phyloP scores from a whole-genome alignment of 305 asterid genomes.

The Fraxinus dipetala region DNA sequence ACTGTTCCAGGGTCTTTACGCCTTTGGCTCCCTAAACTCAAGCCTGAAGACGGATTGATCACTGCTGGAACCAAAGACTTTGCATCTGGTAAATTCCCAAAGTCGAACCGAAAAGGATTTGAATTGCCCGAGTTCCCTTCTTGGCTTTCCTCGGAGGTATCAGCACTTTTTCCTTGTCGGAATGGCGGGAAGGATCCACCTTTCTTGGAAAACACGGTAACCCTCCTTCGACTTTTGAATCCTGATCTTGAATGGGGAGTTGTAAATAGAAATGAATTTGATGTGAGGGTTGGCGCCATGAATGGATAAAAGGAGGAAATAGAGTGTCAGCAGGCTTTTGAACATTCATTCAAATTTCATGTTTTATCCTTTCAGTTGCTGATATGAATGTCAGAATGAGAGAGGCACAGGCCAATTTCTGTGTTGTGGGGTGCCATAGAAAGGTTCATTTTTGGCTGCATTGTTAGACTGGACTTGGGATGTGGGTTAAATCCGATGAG shows the following conservation, averaged over 20 bases:
- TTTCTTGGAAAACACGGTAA: conserved; percentile 49
- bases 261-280: conserved; percentile 59
- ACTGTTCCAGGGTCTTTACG: conserved; percentile 80
- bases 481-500: conserved; percentile 34
- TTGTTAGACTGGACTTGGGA: conserved; percentile 31
- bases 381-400: conserved; percentile 24
- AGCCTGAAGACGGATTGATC: conserved; percentile 45
- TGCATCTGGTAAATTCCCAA: conserved; percentile 57
- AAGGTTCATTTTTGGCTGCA: neutral
- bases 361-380: conserved; percentile 20
- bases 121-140: conserved; percentile 34
- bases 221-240: conserved; percentile 33
- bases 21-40: conserved; percentile 50
- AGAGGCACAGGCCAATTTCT: conserved; percentile 24
- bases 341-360: conserved; percentile 15
- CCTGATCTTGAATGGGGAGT: conserved; percentile 47
- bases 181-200: conserved; percentile 32
- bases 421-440: conserved; percentile 24
- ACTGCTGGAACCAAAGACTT: conserved; percentile 58
- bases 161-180: conserved; percentile 27
- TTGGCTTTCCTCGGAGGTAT: conserved; percentile 22
- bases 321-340: conserved; percentile 14
- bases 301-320: neutral
- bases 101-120: conserved; percentile 61
- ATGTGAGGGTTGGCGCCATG: conserved; percentile 86